Evolutionary conservation across 2,329 filamentous ascomycete genomes (phyloP).

Genomic region (Pleomassaria siparia): DNA sequence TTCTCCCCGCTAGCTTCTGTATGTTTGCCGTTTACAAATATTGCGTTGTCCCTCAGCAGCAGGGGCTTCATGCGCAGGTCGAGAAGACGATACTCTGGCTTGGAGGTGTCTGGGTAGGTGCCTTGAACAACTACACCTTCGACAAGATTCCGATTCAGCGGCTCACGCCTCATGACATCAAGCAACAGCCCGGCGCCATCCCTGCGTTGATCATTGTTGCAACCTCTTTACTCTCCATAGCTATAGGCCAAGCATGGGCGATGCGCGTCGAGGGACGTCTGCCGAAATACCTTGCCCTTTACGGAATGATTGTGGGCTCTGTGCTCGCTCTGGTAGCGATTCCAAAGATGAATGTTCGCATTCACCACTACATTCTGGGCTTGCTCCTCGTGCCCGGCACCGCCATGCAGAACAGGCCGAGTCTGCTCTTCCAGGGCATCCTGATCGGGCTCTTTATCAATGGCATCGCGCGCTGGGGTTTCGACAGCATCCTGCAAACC

Average conservation of each 20-base stretch:
- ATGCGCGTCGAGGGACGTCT: slow-evolving; percentile 85
- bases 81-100: slow-evolving; percentile 92
- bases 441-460: slow-evolving; percentile 92
- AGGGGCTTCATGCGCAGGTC: slow-evolving; percentile 74
- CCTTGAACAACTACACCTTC: slow-evolving; percentile 93
- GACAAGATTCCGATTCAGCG: slow-evolving; percentile 91
- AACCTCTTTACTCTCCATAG: slow-evolving; percentile 66
- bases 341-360: slow-evolving; percentile 77
- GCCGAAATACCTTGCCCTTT: slow-evolving; percentile 74
- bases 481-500: slow-evolving; percentile 85
- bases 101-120: slow-evolving; percentile 86
- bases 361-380: slow-evolving; percentile 93
- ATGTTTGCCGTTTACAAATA: slow-evolving; percentile 86
- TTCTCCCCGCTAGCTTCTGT: slow-evolving; percentile 84
- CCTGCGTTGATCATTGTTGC: slow-evolving; percentile 79
- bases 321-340: slow-evolving; percentile 71
- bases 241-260: slow-evolving; percentile 76
- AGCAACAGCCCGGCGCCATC: slow-evolving; percentile 85
- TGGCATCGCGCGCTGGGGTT: slow-evolving; percentile 91
- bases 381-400: slow-evolving; percentile 87
- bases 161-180: slow-evolving; percentile 85
- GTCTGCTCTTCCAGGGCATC: slow-evolving; percentile 84
- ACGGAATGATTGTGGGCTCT: slow-evolving; percentile 65
- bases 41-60: slow-evolving; percentile 72
- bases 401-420: slow-evolving; percentile 80